Evolutionary conservation across 371 early-diverging fungal genomes (phyloP).

Genomic region (Sporodiniella umbellata): DNA sequence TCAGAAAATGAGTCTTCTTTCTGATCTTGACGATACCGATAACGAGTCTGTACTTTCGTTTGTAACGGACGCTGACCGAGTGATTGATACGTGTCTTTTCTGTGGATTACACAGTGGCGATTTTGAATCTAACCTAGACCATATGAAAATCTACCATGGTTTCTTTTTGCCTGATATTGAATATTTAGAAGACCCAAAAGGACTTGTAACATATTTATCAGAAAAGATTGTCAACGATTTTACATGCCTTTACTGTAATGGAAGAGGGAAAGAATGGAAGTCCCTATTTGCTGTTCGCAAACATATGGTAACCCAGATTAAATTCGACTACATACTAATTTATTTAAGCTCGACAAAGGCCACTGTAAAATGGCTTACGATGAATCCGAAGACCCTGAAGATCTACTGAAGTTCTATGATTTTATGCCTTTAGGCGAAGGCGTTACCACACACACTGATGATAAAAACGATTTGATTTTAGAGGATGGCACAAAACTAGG

Average conservation of each 20-base stretch:
- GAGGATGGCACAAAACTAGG: constrained; percentile 80
- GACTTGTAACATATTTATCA: constrained; percentile 84
- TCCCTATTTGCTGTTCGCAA: constrained; percentile 85
- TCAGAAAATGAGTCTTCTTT: constrained; percentile 12
- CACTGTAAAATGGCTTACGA: constrained; percentile 95
- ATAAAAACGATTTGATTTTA: constrained; percentile 66
- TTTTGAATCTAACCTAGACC: constrained; percentile 81
- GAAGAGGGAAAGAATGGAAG: constrained; percentile 80
- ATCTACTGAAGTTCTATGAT: constrained; percentile 82
- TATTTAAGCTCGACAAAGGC: constrained; percentile 74
- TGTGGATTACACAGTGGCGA: constrained; percentile 60
- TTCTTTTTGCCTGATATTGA: constrained; percentile 97
- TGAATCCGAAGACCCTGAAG: constrained; percentile 82
- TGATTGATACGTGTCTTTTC: constrained; percentile 59
- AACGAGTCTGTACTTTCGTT: constrained; percentile 19
- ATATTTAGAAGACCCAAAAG: constrained; percentile 81
- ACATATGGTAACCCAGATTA: constrained; percentile 75
- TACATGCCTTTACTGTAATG: constrained; percentile 94
- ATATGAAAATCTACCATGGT: constrained; percentile 88
- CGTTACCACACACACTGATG: constrained; percentile 3
- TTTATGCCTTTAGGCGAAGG: constrained; percentile 15
- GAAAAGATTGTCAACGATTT: constrained; percentile 90
- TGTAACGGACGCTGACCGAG: constrained; percentile 5
- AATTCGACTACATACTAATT: too few relatives aligned
- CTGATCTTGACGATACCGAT: constrained; percentile 28